Conservation (phyloP, 2,329 filamentous ascomycete species). For the Fusarium fracticaudum region DNA sequence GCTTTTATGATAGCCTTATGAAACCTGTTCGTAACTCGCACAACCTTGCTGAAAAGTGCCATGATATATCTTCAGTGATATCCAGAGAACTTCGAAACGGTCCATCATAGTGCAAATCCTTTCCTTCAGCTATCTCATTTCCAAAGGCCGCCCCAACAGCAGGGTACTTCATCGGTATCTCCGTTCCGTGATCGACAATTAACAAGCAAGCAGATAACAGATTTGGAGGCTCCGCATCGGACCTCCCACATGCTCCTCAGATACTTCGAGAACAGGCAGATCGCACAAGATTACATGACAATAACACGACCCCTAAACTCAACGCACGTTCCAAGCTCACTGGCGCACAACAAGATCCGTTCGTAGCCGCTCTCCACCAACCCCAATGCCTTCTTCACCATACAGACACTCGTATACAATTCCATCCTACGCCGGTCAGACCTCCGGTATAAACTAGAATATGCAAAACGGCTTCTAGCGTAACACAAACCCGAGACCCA, state of each 20-base stretch:
- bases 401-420: background rate
- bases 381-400: background rate
- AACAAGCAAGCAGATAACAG: background rate
- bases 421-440: background rate
- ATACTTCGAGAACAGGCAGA: background rate
- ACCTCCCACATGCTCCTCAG: background rate
- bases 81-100: fast-evolving
- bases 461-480: constrained; percentile 15
- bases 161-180: background rate
- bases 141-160: no score
- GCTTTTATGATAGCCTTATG: fast-evolving
- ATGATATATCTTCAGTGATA: fast-evolving
- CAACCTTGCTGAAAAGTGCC: fast-evolving
- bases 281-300: background rate
- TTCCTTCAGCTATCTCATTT: no score
- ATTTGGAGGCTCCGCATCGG: background rate
- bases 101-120: background rate
- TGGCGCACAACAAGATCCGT: background rate
- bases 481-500: background rate
- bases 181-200: background rate
- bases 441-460: background rate
- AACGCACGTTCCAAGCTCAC: background rate
- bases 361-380: background rate
- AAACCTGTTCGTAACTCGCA: background rate
- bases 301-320: background rate